Conservation (phyloP, 2,329 filamentous ascomycete species). For the Beauveria sp. region DNA sequence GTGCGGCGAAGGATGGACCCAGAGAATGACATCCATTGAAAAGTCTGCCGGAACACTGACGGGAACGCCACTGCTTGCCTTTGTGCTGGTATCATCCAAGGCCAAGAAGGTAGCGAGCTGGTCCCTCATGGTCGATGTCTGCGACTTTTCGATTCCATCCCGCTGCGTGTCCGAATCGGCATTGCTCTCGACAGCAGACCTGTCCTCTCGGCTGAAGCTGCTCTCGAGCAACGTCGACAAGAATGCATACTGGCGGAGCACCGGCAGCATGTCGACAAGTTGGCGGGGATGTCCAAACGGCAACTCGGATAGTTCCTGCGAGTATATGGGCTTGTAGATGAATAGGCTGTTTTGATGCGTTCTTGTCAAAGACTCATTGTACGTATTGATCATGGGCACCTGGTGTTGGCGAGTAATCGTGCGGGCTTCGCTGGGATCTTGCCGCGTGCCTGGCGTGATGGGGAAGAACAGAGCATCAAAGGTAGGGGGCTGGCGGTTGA, state of each 20-base stretch:
- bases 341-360: conserved; percentile 54
- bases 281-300: conserved; percentile 75
- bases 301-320: conserved; percentile 56
- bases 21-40: conserved; percentile 46
- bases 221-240: conserved; percentile 56
- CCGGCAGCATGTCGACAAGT: conserved; percentile 64
- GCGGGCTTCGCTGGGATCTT: conserved; percentile 51
- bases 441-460: conserved; percentile 36
- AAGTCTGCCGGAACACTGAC: conserved; percentile 15
- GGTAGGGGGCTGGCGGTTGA: conserved; percentile 31
- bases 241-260: conserved; percentile 68
- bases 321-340: conserved; percentile 67
- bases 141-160: conserved; percentile 8
- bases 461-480: conserved; percentile 55
- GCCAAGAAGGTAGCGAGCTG: conserved; percentile 27
- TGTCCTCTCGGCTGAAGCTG: conserved; percentile 41
- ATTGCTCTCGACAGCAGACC: conserved; percentile 14
- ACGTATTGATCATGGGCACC: conserved; percentile 34
- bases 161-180: conserved; percentile 10
- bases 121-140: conserved; percentile 22
- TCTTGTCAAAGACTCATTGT: conserved; percentile 23
- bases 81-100: neutral
- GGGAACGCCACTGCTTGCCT: neutral
- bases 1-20: conserved; percentile 40
- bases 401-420: conserved; percentile 43